These are phyloP conservation scores for Nannizzia gypsea DNA, from an alignment of 2,329 filamentous ascomycete species.

Conservation along the genomic window DNA sequence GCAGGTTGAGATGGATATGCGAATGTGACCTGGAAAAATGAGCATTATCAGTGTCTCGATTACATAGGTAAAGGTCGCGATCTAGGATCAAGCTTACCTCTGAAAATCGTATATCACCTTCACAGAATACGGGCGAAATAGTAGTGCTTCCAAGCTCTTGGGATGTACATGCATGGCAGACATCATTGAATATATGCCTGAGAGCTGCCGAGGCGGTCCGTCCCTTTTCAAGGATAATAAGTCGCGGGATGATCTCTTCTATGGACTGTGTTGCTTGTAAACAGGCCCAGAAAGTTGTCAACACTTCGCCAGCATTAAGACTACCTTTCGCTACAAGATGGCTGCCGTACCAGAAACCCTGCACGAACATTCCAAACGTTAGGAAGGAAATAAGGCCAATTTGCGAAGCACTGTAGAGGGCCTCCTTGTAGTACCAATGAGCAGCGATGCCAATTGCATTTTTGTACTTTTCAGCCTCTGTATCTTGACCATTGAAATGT, in stretches of 20 bases:
- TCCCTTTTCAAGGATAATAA: slow-evolving; percentile 67
- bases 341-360: slow-evolving; percentile 82
- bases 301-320: slow-evolving; percentile 51
- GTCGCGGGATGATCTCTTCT: slow-evolving; percentile 61
- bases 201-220: slow-evolving; percentile 59
- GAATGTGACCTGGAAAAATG: slow-evolving; percentile 59
- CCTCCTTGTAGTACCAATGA: slow-evolving; percentile 54
- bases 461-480: slow-evolving; percentile 57
- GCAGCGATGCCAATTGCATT: slow-evolving; percentile 47
- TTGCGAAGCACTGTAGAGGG: slow-evolving; percentile 57
- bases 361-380: slow-evolving; percentile 66
- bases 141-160: slow-evolving; percentile 22
- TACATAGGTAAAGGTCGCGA: not conserved
- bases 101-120: slow-evolving; percentile 57
- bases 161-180: slow-evolving; percentile 4
- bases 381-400: slow-evolving; percentile 63
- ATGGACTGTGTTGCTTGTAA: slow-evolving; percentile 65
- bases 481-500: slow-evolving; percentile 62
- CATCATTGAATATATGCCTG: slow-evolving; percentile 31
- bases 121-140: slow-evolving; percentile 35
- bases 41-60: slow-evolving; percentile 12
- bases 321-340: slow-evolving; percentile 51
- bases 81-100: slow-evolving; percentile 40
- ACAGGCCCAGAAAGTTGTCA: slow-evolving; percentile 78
- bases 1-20: slow-evolving; percentile 62